Evolutionary conservation across 495 filamentous ascomycete genomes (phyloP).

Genomic region (Lindgomyces ingoldianus): DNA sequence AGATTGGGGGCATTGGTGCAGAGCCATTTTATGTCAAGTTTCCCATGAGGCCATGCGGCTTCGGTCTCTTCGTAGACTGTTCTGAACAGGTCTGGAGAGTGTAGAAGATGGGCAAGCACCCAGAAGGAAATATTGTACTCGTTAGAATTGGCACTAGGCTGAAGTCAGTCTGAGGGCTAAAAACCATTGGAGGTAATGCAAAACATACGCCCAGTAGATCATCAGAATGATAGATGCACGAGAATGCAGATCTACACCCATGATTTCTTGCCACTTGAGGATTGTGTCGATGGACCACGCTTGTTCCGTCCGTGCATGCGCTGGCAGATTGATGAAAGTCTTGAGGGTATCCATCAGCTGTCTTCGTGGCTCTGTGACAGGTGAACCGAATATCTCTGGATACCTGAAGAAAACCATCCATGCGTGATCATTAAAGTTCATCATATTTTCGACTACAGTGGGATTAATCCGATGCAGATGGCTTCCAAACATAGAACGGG

Average conservation of each 20-base stretch:
- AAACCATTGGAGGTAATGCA: not conserved
- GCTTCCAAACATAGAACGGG: not conserved
- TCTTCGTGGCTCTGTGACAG: not conserved
- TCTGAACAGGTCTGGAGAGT: not conserved
- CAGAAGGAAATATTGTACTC: not conserved
- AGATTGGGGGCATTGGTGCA: not conserved
- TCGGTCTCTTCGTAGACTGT: not conserved
- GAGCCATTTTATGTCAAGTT: not conserved
- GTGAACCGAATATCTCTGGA: not conserved
- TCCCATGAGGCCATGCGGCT: not conserved
- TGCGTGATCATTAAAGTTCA: not conserved
- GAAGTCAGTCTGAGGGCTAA: not conserved
- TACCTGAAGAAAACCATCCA: not conserved
- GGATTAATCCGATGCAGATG: not conserved
- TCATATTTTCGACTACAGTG: not conserved
- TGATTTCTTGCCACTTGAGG: not conserved
- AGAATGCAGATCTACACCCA: not conserved
- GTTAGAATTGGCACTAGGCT: not conserved
- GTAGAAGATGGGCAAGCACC: not conserved
- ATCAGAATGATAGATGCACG: not conserved
- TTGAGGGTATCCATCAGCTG: not conserved
- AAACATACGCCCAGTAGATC: not conserved
- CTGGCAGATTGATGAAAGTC: not conserved
- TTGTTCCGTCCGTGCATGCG: not conserved
- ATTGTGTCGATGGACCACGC: not conserved